Percentiles rank a stretch among this genome's conserved stretches.
Conservation (phyloP, 345 rosid species). For the Populus ilicifolia region DNA sequence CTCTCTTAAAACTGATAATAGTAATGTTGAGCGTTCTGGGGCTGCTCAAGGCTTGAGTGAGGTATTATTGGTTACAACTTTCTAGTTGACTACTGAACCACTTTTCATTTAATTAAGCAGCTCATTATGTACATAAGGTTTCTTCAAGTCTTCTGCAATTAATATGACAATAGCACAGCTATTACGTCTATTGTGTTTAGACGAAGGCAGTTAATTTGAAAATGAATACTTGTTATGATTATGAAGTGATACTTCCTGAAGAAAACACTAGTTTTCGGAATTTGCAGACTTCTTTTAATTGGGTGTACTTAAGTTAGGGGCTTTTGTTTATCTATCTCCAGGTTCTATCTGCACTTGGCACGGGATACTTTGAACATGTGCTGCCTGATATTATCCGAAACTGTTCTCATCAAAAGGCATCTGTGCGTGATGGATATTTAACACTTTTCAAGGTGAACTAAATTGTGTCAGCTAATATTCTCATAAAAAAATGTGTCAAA, state of each 20-base stretch:
- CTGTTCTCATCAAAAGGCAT: conserved; percentile 90
- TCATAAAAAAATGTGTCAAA: too few species aligned
- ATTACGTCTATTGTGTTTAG: background rate
- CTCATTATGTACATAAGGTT: background rate
- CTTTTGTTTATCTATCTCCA: conserved; percentile 25
- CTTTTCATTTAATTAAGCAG: background rate
- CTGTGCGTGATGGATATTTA: conserved; percentile 96
- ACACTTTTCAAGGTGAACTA: conserved; percentile 84
- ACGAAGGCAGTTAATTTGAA: background rate
- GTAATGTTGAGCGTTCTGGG: conserved; percentile 99
- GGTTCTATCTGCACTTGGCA: conserved; percentile 97
- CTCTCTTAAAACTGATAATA: conserved; percentile 86
- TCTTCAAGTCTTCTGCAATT: background rate
- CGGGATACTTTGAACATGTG: conserved; percentile 64
- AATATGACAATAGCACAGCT: background rate
- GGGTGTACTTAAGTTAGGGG: background rate
- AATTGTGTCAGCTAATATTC: too few species aligned
- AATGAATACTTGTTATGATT: background rate
- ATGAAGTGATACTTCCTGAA: background rate
- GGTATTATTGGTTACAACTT: conserved; percentile 35
- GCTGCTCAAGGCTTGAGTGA: conserved; percentile 99
- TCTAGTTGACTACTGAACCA: background rate
- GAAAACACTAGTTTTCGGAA: background rate
- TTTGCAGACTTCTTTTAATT: background rate
- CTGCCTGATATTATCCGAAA: conserved; percentile 89